These are phyloP conservation scores for Wickerhamomyces alni DNA, from an alignment of 805 yeast genomes.

Conservation along the genomic window DNA sequence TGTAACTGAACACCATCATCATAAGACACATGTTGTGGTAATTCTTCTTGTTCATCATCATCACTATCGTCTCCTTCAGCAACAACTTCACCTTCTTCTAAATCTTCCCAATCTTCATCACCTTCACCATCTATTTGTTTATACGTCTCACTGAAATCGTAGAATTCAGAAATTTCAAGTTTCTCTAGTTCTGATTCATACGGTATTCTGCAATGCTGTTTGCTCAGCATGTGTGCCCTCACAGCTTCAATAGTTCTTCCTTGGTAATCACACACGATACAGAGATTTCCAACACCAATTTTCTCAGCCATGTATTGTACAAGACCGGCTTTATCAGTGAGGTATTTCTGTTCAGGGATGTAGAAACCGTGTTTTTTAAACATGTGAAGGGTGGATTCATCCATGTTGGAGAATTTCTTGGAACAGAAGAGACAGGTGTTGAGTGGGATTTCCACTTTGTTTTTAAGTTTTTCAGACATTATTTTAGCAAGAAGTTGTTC, in stretches of 20 bases:
- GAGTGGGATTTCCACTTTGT: conserved; percentile 40
- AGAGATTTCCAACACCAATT: conserved; percentile 85
- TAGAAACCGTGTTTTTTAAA: conserved; percentile 73
- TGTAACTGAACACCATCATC: conserved; percentile 65
- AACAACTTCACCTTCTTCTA: conserved; percentile 30
- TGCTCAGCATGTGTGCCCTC: conserved; percentile 84
- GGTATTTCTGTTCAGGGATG: conserved; percentile 76
- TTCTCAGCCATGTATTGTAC: conserved; percentile 80
- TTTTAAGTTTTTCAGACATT: conserved; percentile 32
- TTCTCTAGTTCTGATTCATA: conserved; percentile 81
- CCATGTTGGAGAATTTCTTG: conserved; percentile 39
- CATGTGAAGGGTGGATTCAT: conserved; percentile 67
- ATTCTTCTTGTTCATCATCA: conserved; percentile 27
- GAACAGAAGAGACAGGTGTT: conserved; percentile 51
- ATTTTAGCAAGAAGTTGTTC: conserved; percentile 32
- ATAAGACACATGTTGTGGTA: conserved; percentile 39
- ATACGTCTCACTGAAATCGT: conserved; percentile 81
- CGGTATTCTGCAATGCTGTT: conserved; percentile 86
- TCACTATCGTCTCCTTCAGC: conserved; percentile 28
- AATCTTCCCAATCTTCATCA: conserved; percentile 30
- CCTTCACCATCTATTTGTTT: conserved; percentile 24
- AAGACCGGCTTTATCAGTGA: conserved; percentile 68
- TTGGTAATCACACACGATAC: conserved; percentile 79
- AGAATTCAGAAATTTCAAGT: conserved; percentile 84
- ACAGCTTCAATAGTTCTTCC: conserved; percentile 82